Evolutionary conservation across 805 yeast genomes (phyloP), one percentile per base, ranked within the genome.

Genomic region (Lipomyces yamadae): DNA sequence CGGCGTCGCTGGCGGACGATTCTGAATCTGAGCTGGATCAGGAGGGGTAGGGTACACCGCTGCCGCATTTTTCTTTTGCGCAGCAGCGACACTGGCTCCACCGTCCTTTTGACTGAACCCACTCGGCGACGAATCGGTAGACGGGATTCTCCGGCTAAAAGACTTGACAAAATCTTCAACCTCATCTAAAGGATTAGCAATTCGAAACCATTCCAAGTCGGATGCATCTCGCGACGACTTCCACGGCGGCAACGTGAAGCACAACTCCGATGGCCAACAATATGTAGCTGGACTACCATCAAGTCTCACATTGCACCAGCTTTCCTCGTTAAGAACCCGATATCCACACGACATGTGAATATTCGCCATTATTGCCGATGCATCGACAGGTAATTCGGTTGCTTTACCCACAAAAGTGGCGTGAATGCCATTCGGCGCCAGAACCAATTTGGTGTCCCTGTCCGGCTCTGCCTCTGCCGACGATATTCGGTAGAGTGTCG

Each of bases 21-120:
- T 29, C 45, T 65, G 69, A 34, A 32, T 52, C 42, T 69, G 67
- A 2, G 68, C 63, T 15, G 77, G 78, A 58, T 77, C 79, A 3
- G 78, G 79, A 6, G 79, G 79, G 1, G 79, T 77, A 2, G 79
- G 79, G 56, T 76, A 77, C 0, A 77, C 75, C 2, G 64, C 63
- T 1, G 76, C 58, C 15, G 67, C 24, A 15, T 30, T 58, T 30
- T 56, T 37, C 39, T 62, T 61, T n/a, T 62, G 56, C 24, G 24
- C 24, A 2, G 45, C 56, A 7, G 37, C 37, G 1, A 42, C n/a
- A 34, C 35, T 33, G 7, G 24, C 33, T 18, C 15, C 32, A 42
- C n/a, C 39, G 4, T 58, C 30, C 56, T 39, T 48, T 5, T 42
- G 48, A n/a, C 48, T 42, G 24, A 42, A 42, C 30, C 62, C 56